Base-by-base conservation (phyloP, 2,329 filamentous ascomycete genomes). In the Stemphylium beticola region DNA sequence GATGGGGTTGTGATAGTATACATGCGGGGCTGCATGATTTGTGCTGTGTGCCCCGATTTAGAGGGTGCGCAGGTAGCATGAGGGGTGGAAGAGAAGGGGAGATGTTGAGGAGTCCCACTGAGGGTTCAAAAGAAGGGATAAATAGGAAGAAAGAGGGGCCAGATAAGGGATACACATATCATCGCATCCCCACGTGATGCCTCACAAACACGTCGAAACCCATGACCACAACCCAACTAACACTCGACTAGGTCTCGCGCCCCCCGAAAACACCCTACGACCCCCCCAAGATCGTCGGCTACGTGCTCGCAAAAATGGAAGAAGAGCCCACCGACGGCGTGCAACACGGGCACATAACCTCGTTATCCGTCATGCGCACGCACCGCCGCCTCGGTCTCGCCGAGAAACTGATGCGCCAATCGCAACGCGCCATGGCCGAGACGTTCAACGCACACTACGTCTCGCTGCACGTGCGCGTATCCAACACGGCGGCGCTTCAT, bases 241-340 rank as follows among this genome's bases (percentile, higher is more conserved):
- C 40, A 31, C 1, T 4, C 4, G 1, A 3, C 1, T 42, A 82
- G 79, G 88, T 93, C 53, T 90, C 89, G 17, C 86, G 92, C 32
- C 90, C 92, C 31, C 85, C 85, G 66, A 88, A 88, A 74, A 86
- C 88, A 0, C 87, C 88, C 41, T 90, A 93, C 77, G 90, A 96
- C 76, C 95, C 96, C 69, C 95, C 95, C 64, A 96, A 97, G 79
- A 96, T 99, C 57, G 95, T 99, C 20, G 95, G 95, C 68, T 99
- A 99, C 75, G 95, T 99, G n/a, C 87, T 99, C 22, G 95, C 95
- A 46, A 99, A 99, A 84, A 99, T 99, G 93, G 95, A 99, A 78
- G 95, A 99, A 81, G 95, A 98, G 77, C 93, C 95, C 7, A 74
- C 88, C 56, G 93, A 98, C 76, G 93, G 93, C 54, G 81, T 97